phyloP scores from a whole-genome alignment of 768 basidiomycete species.

The Boletales sp. region DNA sequence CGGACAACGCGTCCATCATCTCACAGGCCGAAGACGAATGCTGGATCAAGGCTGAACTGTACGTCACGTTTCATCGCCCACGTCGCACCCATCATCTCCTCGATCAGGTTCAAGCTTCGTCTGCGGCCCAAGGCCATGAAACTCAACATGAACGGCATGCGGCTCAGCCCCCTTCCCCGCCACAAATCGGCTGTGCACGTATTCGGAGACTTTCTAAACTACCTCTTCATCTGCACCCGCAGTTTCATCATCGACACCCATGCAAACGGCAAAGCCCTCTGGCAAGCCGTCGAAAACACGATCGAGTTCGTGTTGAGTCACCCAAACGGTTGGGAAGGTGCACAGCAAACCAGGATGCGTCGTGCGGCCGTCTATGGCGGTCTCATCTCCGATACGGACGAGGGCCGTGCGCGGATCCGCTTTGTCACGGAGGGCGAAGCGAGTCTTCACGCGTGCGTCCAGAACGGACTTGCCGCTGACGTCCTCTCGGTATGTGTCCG shows the following conservation, averaged over 20 bases:
- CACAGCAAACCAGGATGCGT: slow-evolving; percentile 74
- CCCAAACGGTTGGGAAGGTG: slow-evolving; percentile 81
- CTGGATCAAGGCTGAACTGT: slow-evolving; percentile 78
- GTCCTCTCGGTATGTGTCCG: slow-evolving; percentile 58
- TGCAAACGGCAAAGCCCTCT: slow-evolving; percentile 65
- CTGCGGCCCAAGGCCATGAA: slow-evolving; percentile 75
- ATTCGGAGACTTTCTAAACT: slow-evolving; percentile 76
- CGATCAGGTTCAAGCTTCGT: slow-evolving; percentile 70
- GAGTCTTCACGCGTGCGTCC: slow-evolving; percentile 75
- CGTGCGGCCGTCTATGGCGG: slow-evolving; percentile 67
- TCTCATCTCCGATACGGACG: slow-evolving; percentile 72
- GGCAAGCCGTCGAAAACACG: slow-evolving; percentile 66
- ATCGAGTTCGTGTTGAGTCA: slow-evolving; percentile 76
- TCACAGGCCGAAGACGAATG: slow-evolving; percentile 73
- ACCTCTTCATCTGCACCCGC: slow-evolving; percentile 70
- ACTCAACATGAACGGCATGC: slow-evolving; percentile 82
- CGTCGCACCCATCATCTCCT: not conserved
- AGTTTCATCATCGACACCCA: slow-evolving; percentile 81
- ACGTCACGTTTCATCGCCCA: slow-evolving; percentile 25
- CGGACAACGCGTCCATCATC: slow-evolving; percentile 53
- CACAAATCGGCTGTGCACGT: slow-evolving; percentile 68
- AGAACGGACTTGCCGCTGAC: slow-evolving; percentile 74
- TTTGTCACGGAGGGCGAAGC: slow-evolving; percentile 86
- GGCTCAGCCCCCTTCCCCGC: slow-evolving; percentile 63
- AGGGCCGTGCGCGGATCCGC: slow-evolving; percentile 66